phyloP scores from a whole-genome alignment of 1,139 yeast genomes.

The Geotrichum europaeum region DNA sequence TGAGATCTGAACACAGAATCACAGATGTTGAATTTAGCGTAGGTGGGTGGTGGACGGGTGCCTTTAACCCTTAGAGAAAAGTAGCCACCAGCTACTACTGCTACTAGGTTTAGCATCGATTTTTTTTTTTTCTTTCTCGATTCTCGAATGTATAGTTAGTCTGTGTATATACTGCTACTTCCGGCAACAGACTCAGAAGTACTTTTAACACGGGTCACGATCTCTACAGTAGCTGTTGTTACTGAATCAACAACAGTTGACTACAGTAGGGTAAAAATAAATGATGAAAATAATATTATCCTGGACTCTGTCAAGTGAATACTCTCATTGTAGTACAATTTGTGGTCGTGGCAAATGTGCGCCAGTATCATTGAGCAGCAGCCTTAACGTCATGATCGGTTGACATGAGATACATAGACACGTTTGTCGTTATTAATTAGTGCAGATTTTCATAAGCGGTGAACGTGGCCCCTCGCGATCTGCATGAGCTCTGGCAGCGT shows the following conservation, averaged over 20 bases:
- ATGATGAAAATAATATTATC: too few relatives aligned
- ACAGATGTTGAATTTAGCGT: background rate
- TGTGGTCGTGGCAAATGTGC: background rate
- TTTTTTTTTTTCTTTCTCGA: background rate
- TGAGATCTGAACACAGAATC: background rate
- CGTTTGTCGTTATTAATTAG: background rate
- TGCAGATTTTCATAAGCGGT: background rate
- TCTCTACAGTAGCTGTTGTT: too few relatives aligned
- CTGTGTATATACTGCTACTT: too few relatives aligned
- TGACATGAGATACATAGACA: background rate
- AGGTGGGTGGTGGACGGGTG: background rate
- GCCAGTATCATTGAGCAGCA: background rate
- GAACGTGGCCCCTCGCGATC: background rate
- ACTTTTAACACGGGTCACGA: too few relatives aligned
- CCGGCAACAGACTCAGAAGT: too few relatives aligned
- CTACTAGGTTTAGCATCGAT: background rate
- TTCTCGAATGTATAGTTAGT: background rate
- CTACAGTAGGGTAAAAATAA: too few relatives aligned
- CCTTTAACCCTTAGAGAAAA: background rate
- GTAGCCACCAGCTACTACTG: background rate
- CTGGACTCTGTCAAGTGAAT: background rate
- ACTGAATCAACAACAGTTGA: too few relatives aligned
- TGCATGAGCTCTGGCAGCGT: background rate
- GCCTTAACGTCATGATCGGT: background rate
- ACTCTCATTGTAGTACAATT: background rate